phyloP scores from a whole-genome alignment of 805 yeast genomes.

The Teunomyces aglyptinius region DNA sequence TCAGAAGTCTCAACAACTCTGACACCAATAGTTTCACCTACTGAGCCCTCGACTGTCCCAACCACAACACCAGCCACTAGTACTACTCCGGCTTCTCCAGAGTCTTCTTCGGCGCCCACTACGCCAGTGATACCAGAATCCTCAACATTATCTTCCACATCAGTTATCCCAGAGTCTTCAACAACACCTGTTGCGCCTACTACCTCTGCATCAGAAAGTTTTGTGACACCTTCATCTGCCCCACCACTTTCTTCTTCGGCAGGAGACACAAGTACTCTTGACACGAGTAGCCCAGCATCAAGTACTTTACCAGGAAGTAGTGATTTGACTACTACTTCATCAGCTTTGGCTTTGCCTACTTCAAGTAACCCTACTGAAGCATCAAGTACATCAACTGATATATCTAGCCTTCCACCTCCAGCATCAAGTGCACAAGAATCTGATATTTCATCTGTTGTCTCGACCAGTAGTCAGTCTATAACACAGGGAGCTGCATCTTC shows the following conservation, averaged over 20 bases:
- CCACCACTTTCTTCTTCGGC: not conserved
- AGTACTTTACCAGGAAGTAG: not conserved
- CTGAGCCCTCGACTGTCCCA: not conserved
- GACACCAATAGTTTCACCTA: not conserved
- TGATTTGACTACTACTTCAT: not conserved
- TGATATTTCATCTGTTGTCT: no score
- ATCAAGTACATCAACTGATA: not conserved
- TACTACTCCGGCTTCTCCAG: not conserved
- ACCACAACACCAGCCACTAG: not conserved
- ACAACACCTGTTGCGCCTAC: not conserved
- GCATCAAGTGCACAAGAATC: not conserved
- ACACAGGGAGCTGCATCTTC: not conserved
- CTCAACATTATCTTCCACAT: not conserved
- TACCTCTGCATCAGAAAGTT: not conserved
- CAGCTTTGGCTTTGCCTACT: not conserved
- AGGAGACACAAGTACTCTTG: not conserved
- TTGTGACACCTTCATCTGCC: conserved; percentile 1
- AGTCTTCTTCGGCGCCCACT: not conserved
- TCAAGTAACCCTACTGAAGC: not conserved
- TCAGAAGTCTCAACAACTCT: not conserved
- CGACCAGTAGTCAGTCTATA: not conserved
- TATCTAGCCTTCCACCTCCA: not conserved
- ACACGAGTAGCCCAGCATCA: not conserved
- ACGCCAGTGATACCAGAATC: not conserved
- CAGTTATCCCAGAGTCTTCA: not conserved